A percentile compares a stretch with the other conserved stretches of the same genome.
Evolutionary conservation across 208 protist species (phyloP).

Genomic region (Angomonas ambiguus): DNA sequence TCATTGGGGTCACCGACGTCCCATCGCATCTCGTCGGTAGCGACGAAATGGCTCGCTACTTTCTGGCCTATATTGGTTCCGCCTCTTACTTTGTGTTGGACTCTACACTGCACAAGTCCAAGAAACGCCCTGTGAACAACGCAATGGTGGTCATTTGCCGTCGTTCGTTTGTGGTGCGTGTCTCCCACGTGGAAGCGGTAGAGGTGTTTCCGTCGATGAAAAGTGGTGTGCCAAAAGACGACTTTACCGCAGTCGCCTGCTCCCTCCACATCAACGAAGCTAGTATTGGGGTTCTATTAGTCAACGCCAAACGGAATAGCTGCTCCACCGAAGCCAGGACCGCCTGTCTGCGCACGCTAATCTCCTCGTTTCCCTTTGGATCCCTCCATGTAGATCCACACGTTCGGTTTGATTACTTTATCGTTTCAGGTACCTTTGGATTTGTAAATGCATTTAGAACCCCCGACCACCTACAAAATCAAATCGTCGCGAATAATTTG

Average conservation of each 20-base stretch:
- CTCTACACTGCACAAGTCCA: slow-evolving; percentile 32
- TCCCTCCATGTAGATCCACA: slow-evolving; percentile 46
- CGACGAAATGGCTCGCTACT: slow-evolving; percentile 43
- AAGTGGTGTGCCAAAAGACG: slow-evolving; percentile 27
- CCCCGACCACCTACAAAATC: slow-evolving; percentile 44
- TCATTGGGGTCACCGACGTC: slow-evolving; percentile 61
- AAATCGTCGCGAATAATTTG: slow-evolving; percentile 53
- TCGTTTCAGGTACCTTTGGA: slow-evolving; percentile 61
- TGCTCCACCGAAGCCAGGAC: slow-evolving; percentile 26
- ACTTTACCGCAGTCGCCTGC: slow-evolving; percentile 55
- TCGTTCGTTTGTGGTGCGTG: slow-evolving; percentile 52
- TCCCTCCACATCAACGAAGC: slow-evolving; percentile 57
- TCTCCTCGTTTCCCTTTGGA: slow-evolving; percentile 51
- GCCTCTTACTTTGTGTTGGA: slow-evolving; percentile 46
- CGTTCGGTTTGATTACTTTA: slow-evolving; percentile 69
- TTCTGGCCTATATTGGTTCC: slow-evolving; percentile 46
- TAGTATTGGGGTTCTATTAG: slow-evolving; percentile 40
- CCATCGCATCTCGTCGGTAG: slow-evolving; percentile 36
- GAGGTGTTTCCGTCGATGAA: slow-evolving; percentile 26
- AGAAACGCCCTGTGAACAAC: slow-evolving; percentile 38
- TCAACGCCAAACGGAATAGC: slow-evolving; percentile 32
- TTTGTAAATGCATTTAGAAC: slow-evolving; percentile 44
- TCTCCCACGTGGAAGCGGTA: slow-evolving; percentile 52
- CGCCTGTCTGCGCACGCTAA: slow-evolving; percentile 38
- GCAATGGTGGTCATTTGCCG: slow-evolving; percentile 57